Evolutionary conservation across 2,329 filamentous ascomycete genomes (phyloP), one percentile per base, ranked within the genome.

Genomic region (Cladosporium austrohemisphaericum): DNA sequence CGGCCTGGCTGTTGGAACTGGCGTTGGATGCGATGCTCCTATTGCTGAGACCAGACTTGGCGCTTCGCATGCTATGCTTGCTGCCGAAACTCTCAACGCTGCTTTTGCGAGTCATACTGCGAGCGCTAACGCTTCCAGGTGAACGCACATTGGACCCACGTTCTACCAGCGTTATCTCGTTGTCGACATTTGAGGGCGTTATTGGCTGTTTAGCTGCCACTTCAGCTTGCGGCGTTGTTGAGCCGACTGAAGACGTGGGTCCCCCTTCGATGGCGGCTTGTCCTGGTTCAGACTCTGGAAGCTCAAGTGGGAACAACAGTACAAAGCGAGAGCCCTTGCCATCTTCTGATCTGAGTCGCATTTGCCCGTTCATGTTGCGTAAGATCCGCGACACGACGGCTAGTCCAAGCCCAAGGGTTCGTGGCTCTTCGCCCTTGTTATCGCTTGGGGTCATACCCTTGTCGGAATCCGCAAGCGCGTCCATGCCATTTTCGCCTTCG

Each of bases 311-410:
- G 23, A 95, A 71, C 55, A 88, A 81, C 19, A 95, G 80, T 16
- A 89, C 82, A 55, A 95, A 95, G 45, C 86, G 78, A 14, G 89
- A 91, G 1, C 91, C 90, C 58, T 85, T 86, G 2, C 86, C 86
- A 62, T 86, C 79, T 60, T 93, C 88, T 0, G 89, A 95, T 60
- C 90, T 92, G 1, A 95, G 71, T 1, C 88, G 81, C 23, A 95
- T 68, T 60, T 95, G 90, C 0, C 90, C 91, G 51, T 92, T 85
- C 87, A 95, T 93, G 61, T 90, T 95, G n/a, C 84, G 80, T 25
- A 95, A 77, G 28, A 89, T 88, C 29, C 90, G 81, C 13, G 88
- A 86, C n/a, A 95, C 90, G 10, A 94, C 76, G 0, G 90, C 90
- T n/a, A 95, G 75, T 0, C 90, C 91, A 8, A 95, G 76, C 0